Conservation (phyloP, 108 stramenopile species). For the Schizochytrium sp. region DNA sequence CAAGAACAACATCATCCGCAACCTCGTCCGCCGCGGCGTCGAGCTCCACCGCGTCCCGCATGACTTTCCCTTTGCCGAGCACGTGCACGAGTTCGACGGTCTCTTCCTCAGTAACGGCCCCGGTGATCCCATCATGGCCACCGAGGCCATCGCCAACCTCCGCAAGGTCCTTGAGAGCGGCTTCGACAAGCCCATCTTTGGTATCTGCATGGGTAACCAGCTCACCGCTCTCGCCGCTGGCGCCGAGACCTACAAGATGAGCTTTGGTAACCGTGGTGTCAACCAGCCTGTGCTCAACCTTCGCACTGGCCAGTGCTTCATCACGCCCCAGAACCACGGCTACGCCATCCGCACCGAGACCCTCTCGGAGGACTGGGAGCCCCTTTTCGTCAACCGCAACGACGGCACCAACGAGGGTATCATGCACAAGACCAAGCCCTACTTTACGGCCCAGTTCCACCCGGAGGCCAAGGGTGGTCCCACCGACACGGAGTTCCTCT, state of each 20-base stretch:
- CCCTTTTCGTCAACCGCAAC: slow-evolving; percentile 94
- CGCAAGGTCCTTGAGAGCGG: slow-evolving; percentile 46
- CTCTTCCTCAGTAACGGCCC: slow-evolving; percentile 94
- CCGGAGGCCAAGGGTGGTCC: slow-evolving; percentile 90
- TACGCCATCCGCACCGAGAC: slow-evolving; percentile 75
- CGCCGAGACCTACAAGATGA: slow-evolving; percentile 75
- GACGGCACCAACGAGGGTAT: slow-evolving; percentile 96
- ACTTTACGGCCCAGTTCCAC: slow-evolving; percentile 97
- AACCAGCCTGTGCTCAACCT: slow-evolving; percentile 94
- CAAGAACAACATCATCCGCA: slow-evolving; percentile 97
- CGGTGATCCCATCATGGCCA: slow-evolving; percentile 86
- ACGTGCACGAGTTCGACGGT: slow-evolving; percentile 80
- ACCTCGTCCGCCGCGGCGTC: slow-evolving; percentile 72
- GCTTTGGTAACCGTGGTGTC: slow-evolving; percentile 94
- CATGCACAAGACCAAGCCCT: slow-evolving; percentile 81
- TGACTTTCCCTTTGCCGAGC: slow-evolving; percentile 74
- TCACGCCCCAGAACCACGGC: slow-evolving; percentile 98
- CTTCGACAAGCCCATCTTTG: slow-evolving; percentile 83
- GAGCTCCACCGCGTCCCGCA: slow-evolving; percentile 89
- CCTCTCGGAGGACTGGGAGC: slow-evolving; percentile 69
- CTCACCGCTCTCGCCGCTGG: slow-evolving; percentile 87
- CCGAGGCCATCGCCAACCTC: slow-evolving; percentile 59
- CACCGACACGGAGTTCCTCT: slow-evolving; percentile 95
- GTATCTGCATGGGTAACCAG: slow-evolving; percentile 98
- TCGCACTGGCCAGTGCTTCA: slow-evolving; percentile 87